These are phyloP conservation scores for Saccharomyces kudriavzevii DNA, from an alignment of 805 yeast genomes.

Conservation along the genomic window DNA sequence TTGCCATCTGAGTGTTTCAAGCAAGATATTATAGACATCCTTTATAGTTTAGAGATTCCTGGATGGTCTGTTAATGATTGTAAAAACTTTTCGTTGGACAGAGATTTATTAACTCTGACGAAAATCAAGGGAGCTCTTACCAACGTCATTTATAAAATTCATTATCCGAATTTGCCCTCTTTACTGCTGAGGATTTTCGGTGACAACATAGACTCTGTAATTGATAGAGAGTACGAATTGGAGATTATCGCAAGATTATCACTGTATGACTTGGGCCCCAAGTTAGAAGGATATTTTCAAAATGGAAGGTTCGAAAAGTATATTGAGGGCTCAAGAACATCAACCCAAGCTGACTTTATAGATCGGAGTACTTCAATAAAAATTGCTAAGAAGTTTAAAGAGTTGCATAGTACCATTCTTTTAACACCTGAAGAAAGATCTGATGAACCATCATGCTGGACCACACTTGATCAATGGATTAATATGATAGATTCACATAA, in stretches of 20 bases:
- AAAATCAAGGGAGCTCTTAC: constrained; percentile 88
- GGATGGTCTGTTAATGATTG: constrained; percentile 62
- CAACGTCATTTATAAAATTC: constrained; percentile 72
- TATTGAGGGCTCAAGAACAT: constrained; percentile 65
- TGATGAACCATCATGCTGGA: constrained; percentile 61
- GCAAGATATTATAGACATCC: constrained; percentile 62
- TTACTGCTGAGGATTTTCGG: constrained; percentile 77
- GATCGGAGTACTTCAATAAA: constrained; percentile 60
- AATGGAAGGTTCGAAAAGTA: constrained; percentile 92
- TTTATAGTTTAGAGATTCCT: constrained; percentile 57
- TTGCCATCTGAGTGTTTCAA: constrained; percentile 77
- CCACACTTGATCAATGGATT: constrained; percentile 61
- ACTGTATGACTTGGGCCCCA: constrained; percentile 70
- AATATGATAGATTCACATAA: constrained; percentile 32
- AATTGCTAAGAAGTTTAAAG: constrained; percentile 89
- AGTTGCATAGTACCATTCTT: constrained; percentile 67
- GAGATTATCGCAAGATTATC: constrained; percentile 60
- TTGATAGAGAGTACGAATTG: constrained; percentile 74
- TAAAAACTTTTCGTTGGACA: constrained; percentile 23
- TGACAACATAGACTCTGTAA: constrained; percentile 70
- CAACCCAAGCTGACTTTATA: constrained; percentile 61
- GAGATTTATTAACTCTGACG: constrained; percentile 41
- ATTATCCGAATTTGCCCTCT: constrained; percentile 47
- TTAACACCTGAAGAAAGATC: constrained; percentile 45
- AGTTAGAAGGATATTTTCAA: constrained; percentile 70